Evolutionary conservation across 805 yeast species (phyloP).

Genomic region (Wickerhamiella vanderwaltii): DNA sequence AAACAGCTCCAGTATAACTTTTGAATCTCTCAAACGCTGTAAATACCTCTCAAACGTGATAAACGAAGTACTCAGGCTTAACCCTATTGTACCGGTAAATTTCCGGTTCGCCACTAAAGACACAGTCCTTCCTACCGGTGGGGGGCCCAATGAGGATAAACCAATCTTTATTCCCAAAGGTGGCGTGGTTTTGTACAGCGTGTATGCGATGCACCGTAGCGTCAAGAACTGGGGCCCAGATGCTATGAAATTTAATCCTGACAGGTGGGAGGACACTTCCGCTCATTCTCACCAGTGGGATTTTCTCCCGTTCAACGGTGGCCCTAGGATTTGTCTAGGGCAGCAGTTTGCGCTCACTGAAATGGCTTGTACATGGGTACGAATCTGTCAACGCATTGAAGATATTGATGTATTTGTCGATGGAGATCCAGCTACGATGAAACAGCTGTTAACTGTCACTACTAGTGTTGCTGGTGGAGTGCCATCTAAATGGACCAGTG

Average conservation of each 20-base stretch:
- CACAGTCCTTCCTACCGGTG: slow-evolving; percentile 41
- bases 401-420: slow-evolving; percentile 15
- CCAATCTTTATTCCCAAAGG: slow-evolving; percentile 37
- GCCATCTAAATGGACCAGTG: slow-evolving; percentile 2
- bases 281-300: slow-evolving; percentile 34
- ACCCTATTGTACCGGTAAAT: slow-evolving; percentile 42
- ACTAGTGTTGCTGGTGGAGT: slow-evolving; percentile 21
- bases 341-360: slow-evolving; percentile 47
- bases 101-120: slow-evolving; percentile 35
- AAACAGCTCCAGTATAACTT: slow-evolving; percentile 26
- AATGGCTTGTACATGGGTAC: slow-evolving; percentile 34
- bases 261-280: slow-evolving; percentile 34
- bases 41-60: slow-evolving; percentile 37
- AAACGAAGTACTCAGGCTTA: slow-evolving; percentile 39
- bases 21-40: slow-evolving; percentile 39
- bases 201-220: slow-evolving; percentile 35
- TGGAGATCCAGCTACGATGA: slow-evolving; percentile 9
- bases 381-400: slow-evolving; percentile 30
- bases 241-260: slow-evolving; percentile 36
- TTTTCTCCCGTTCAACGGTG: slow-evolving; percentile 43
- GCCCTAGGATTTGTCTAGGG: slow-evolving; percentile 44
- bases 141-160: slow-evolving; percentile 32
- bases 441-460: slow-evolving; percentile 19
- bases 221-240: slow-evolving; percentile 34
- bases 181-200: slow-evolving; percentile 30